Evolutionary conservation across 2,329 filamentous ascomycete genomes (phyloP), one percentile per base, ranked within the genome.

Genomic region (Alternaria gaisen): DNA sequence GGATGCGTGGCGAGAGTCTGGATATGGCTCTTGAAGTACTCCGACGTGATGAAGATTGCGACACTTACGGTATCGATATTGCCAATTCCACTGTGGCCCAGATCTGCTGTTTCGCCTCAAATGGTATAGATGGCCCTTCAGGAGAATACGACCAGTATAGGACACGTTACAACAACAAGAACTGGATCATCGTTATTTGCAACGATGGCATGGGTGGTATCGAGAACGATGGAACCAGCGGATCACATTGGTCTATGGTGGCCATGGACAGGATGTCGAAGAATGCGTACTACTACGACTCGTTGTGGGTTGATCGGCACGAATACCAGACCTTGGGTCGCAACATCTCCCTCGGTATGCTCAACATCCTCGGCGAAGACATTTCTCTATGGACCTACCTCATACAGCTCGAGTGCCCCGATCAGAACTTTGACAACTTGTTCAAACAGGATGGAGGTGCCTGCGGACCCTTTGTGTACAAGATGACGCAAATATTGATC

Each of bases 101-200:
- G 26, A 50, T 69, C 5, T 58, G 68, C 28, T 58, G 53, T 40
- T 50, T 54, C 12, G 58, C 58, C 10, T 26, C 32, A 18, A 36
- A 38, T 18, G 54, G 41, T 18, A 11, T 38, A 14, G 58, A 68
- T 32, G 48, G 40, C 1, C 50, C 46, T 18, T 50, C 44, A 1
- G 20, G 40, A 3, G 56, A 61, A 24, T 66, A 65, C 18, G 56
- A 58, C 24, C 53, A 60, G 4, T 61, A 68, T 32, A 18, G 48
- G 20, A 22, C 16, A 9, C 63, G 59, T 36, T 65, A 72, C 16
- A 14, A 47, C 0, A 47, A 65, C 50, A 68, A 65, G 52, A 51
- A 53, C 5, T 75, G 64, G 64, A 74, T 75, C 14, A 68, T 75
- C 43, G 30, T 75, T 12, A 60, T 68, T 9, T 46, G 72, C 50